Base-by-base conservation (phyloP, 2,329 filamentous ascomycete species). In the Cordyceps militaris region DNA sequence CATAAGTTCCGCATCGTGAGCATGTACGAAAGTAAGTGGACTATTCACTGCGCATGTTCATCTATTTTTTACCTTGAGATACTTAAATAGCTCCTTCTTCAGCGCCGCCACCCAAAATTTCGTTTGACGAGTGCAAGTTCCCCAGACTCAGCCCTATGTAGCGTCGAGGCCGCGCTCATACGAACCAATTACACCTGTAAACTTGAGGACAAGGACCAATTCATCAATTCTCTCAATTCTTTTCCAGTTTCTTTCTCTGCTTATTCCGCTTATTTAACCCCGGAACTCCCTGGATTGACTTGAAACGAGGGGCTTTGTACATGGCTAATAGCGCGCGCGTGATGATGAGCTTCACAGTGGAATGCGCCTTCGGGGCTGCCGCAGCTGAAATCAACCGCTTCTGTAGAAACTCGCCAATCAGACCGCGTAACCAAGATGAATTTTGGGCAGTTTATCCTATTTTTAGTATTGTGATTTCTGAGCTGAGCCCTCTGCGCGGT, bases 181-280 rank as follows among this genome's bases (percentile, higher is more conserved):
- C 32, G 14, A 28, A 52, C 36, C 36, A 42, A 52, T 52, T 43
- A 52, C 50, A 53, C 50, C 43, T 53, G 3, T 32, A 43, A 53
- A 53, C 38, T 23, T 32, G 26, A 7, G 21, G 4, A 43, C 13
- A 26, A 43, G 11, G n/a, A 48, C 7, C 14, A 26, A 47, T 8
- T 14, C 26, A 11, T 7, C 3, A 42, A 21, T 7, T 42, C 1
- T 19, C 38, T 21, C 11, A 9, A 21, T 21, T 10, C 11, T 11
- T 32, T 32, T 32, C n/a, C 8, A 19, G 38, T 21, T 40, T 8
- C 34, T 13, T 16, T 42, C 11, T 52, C 24, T 23, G 16, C 24
- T 14, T 38, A 38, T 6, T 13, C 34, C 34, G 14, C 13, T 38
- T 14, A 5, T n/a, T 11, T 10, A 36, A 6, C 10, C 34, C 13